These are phyloP conservation scores for Populus deltoides DNA, from an alignment of 345 rosid genomes.

Conservation along the genomic window DNA sequence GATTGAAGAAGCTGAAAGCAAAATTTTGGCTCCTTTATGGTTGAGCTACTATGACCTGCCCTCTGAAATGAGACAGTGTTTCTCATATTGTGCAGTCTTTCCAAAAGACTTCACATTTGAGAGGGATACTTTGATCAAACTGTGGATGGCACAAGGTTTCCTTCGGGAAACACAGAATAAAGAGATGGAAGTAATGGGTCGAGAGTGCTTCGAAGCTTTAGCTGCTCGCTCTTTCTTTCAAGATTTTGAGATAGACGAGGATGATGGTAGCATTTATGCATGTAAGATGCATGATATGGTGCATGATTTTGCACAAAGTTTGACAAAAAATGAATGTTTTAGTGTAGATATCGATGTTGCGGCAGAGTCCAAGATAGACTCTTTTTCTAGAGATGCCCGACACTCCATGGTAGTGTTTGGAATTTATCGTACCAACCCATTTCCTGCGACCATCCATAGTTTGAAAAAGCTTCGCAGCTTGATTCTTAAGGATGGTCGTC, in stretches of 20 bases:
- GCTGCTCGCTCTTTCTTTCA: background rate
- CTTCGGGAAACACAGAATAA: background rate
- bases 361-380: no score
- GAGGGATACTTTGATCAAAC: background rate
- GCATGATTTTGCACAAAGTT: background rate
- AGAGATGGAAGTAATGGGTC: background rate
- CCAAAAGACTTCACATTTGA: background rate
- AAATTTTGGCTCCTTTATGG: background rate
- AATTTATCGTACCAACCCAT: fast-evolving
- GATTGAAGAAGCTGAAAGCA: constrained; percentile 3
- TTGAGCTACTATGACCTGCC: constrained; percentile 15
- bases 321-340: constrained; percentile 3
- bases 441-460: no score
- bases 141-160: constrained; percentile 23
- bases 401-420: no score
- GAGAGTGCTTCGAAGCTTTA: background rate
- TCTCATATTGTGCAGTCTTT: constrained; percentile 3
- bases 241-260: background rate
- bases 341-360: background rate
- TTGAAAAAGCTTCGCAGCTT: no score
- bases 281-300: constrained; percentile 8
- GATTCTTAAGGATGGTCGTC: fast-evolving
- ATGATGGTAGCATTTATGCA: fast-evolving
- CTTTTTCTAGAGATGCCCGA: no score
- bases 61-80: background rate